These are phyloP conservation scores for Pleurotus platypus DNA, from an alignment of 768 basidiomycete genomes.

Conservation along the genomic window DNA sequence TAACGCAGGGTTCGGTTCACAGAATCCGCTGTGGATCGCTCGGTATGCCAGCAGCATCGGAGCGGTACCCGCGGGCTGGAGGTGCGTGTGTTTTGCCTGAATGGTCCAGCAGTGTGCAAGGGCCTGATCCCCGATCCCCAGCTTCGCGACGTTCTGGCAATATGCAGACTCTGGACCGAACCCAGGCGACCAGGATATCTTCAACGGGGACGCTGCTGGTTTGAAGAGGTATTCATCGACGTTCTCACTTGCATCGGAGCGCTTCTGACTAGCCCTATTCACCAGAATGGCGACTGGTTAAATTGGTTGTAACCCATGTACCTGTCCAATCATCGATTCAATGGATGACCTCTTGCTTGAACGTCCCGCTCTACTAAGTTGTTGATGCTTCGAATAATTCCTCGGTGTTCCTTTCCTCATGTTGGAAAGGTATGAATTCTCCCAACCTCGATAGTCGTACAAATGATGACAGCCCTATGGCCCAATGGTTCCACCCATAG, in stretches of 20 bases:
- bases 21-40: slow-evolving; percentile 63
- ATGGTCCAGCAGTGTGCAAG: not conserved
- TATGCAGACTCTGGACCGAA: slow-evolving; percentile 51
- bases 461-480: not conserved
- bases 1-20: slow-evolving; percentile 41
- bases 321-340: not conserved
- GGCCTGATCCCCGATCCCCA: slow-evolving; percentile 11
- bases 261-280: not conserved
- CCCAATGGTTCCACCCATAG: not conserved
- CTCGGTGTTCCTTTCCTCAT: not conserved
- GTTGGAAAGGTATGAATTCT: not conserved
- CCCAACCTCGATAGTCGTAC: not conserved
- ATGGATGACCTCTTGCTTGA: not conserved
- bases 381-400: not conserved
- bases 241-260: not conserved
- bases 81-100: slow-evolving; percentile 21
- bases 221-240: slow-evolving; percentile 27
- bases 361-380: not conserved
- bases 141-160: slow-evolving; percentile 58
- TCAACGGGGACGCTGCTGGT: slow-evolving; percentile 48
- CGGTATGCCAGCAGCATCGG: slow-evolving; percentile 45
- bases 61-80: slow-evolving; percentile 56
- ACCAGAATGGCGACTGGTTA: not conserved
- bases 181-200: slow-evolving; percentile 55
- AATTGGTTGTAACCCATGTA: not conserved